phyloP scores from a whole-genome alignment of 2,329 filamentous ascomycete species.

The Moelleriella libera region DNA sequence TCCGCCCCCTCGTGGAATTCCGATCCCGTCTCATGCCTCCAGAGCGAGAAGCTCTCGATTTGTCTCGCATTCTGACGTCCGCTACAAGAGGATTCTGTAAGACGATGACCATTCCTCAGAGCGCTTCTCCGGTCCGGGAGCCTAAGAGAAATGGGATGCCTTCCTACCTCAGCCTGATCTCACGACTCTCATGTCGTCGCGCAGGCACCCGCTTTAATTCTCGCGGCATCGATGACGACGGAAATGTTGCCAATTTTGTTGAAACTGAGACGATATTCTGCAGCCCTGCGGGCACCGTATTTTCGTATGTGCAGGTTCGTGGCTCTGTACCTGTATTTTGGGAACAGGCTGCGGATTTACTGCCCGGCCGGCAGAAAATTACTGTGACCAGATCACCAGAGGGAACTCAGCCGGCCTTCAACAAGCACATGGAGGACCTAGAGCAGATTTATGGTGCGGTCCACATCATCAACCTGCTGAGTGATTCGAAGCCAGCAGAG shows the following conservation, averaged over 20 bases:
- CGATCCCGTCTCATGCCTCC: slow-evolving; percentile 62
- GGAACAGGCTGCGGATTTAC: slow-evolving; percentile 80
- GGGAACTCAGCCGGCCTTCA: slow-evolving; percentile 85
- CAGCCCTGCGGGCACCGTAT: slow-evolving; percentile 63
- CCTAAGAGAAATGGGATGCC: slow-evolving; percentile 53
- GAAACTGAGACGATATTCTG: slow-evolving; percentile 91
- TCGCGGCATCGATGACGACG: slow-evolving; percentile 94
- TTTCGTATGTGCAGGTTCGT: slow-evolving; percentile 86
- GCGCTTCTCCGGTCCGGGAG: slow-evolving; percentile 54
- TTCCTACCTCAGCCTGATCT: slow-evolving; percentile 78
- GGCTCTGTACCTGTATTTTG: slow-evolving; percentile 94
- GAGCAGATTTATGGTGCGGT: slow-evolving; percentile 79
- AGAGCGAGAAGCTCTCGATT: slow-evolving; percentile 70
- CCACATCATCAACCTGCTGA: slow-evolving; percentile 89
- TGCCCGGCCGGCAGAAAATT: slow-evolving; percentile 91
- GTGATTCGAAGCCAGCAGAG: slow-evolving; percentile 75
- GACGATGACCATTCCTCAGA: slow-evolving; percentile 72
- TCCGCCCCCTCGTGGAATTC: slow-evolving; percentile 81
- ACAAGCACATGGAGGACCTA: slow-evolving; percentile 85
- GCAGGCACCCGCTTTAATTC: slow-evolving; percentile 94
- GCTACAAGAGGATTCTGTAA: slow-evolving; percentile 87
- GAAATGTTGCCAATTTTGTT: slow-evolving; percentile 97
- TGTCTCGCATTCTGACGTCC: slow-evolving; percentile 76
- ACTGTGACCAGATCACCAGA: slow-evolving; percentile 76
- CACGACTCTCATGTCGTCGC: slow-evolving; percentile 75